Evolutionary conservation across 2,329 filamentous ascomycete species (phyloP), one percentile per base, ranked within the genome.

Genomic region (Stachybotrys echinatus): DNA sequence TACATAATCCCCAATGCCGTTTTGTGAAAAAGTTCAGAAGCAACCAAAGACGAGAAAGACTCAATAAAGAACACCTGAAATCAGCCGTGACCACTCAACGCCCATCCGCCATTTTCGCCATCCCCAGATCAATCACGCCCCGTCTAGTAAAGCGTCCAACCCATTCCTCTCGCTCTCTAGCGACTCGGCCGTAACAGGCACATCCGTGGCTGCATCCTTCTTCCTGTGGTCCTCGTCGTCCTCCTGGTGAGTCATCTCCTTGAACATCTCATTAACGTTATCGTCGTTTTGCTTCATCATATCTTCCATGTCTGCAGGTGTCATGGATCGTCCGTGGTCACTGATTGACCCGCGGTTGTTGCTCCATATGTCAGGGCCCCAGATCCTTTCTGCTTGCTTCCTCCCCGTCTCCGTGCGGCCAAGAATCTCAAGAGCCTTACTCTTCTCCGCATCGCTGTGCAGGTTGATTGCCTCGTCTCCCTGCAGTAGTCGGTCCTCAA

Each of bases 181-280:
- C 22, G 69, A 72, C 45, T 70, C 73, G 20, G 72, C 66, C 31
- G 71, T 74, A 45, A 73, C 65, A 14, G 59, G 58, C 18, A 60
- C 62, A 23, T 68, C 63, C n/a, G 51, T 48, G 23, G 54, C 52
- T 2, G 45, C 47, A 27, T 66, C 63, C 42, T 67, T 68, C 54
- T 65, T 66, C 57, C 73, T 74, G 10, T 50, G 63, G 48, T 67
- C 65, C 14, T 75, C 73, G 5, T 78, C 76, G 21, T 79, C 74
- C 17, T 77, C 74, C 50, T 75, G 71, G 51, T 80, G 78, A 4
- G 76, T 79, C 55, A 81, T 71, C 42, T 80, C 77, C 42, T 74
- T 69, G 58, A 81, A 80, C 75, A 81, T 80, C 55, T 74, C 74
- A 50, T 79, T 75, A 4, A 77, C 75, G 22, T 74, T 76, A 42